A percentile compares a stretch with the other conserved stretches of the same genome.
Conservation (phyloP, 768 basidiomycete genomes). For the Leccinum subtestaceum region DNA sequence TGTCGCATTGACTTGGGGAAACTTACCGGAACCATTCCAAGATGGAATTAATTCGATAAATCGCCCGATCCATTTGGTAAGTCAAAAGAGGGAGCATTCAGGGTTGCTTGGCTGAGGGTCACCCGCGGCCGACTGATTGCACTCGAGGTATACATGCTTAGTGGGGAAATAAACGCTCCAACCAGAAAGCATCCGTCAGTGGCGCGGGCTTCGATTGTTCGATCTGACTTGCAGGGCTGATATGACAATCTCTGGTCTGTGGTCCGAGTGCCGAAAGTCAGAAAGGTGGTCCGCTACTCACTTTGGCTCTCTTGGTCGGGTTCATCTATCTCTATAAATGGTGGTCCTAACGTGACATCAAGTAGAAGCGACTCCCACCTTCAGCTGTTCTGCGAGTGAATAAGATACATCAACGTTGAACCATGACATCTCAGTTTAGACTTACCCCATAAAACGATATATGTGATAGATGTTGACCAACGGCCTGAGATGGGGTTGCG, state of each 20-base stretch:
- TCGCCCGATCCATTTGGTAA: not conserved
- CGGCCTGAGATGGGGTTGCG: too few relatives aligned
- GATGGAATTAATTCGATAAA: not conserved
- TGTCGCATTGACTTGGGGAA: slow-evolving; percentile 3
- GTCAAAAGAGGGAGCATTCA: not conserved
- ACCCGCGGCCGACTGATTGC: slow-evolving; percentile 37
- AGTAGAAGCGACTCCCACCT: too few relatives aligned
- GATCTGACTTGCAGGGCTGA: not conserved
- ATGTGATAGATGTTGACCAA: too few relatives aligned
- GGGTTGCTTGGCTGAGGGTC: slow-evolving; percentile 21
- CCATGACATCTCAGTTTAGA: too few relatives aligned
- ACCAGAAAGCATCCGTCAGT: slow-evolving; percentile 40
- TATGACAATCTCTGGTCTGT: slow-evolving; percentile 23
- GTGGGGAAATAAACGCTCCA: slow-evolving; percentile 33
- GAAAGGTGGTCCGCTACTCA: slow-evolving; percentile 34
- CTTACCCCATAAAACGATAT: too few relatives aligned
- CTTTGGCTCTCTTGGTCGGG: slow-evolving; percentile 34
- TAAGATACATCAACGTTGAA: too few relatives aligned
- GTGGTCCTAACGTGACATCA: slow-evolving; percentile 32
- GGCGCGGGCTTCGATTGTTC: slow-evolving; percentile 31
- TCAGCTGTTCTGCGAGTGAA: too few relatives aligned
- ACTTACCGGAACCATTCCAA: not conserved
- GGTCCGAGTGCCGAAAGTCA: slow-evolving; percentile 37
- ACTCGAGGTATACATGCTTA: slow-evolving; percentile 34
- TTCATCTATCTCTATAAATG: slow-evolving; percentile 25